Evolutionary conservation across 306 rosid genomes (phyloP).

Genomic region (Lathyrus aphaca): DNA sequence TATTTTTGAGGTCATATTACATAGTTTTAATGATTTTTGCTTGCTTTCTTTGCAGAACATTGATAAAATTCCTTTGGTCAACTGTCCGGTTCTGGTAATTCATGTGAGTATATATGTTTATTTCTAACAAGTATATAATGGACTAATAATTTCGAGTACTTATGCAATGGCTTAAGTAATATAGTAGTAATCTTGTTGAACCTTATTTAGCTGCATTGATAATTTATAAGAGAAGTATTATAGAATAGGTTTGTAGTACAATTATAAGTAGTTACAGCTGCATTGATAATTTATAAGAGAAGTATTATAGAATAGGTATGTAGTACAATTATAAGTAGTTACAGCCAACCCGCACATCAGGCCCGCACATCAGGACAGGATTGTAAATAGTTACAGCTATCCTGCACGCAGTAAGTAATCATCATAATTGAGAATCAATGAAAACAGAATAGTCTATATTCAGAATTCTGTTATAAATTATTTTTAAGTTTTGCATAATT

Average conservation of each 20-base stretch:
- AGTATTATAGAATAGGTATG: too few species aligned
- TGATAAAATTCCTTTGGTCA: slow-evolving; percentile 82
- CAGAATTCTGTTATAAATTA: too few species aligned
- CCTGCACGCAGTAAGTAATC: too few species aligned
- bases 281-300: background rate
- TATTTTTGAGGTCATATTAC: background rate
- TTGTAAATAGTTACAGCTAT: too few species aligned
- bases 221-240: too few species aligned
- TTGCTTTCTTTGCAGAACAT: slow-evolving; percentile 71
- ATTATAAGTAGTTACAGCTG: background rate
- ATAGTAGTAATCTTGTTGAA: background rate
- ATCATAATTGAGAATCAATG: too few species aligned
- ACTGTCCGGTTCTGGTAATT: slow-evolving; percentile 85
- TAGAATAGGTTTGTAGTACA: too few species aligned
- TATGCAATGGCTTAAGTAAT: background rate
- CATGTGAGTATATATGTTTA: slow-evolving; percentile 74
- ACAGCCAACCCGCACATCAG: too few species aligned
- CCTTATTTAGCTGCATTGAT: background rate
- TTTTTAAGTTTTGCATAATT: too few species aligned
- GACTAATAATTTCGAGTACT: slow-evolving; percentile 1
- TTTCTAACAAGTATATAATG: slow-evolving; percentile 21
- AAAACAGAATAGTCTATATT: too few species aligned
- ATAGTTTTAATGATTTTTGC: slow-evolving; percentile 22
- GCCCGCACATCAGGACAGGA: too few species aligned
- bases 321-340: too few species aligned